Evolutionary conservation across 805 yeast genomes (phyloP), one percentile per base, ranked within the genome.

Genomic region (Schizosaccharomyces pombe): DNA sequence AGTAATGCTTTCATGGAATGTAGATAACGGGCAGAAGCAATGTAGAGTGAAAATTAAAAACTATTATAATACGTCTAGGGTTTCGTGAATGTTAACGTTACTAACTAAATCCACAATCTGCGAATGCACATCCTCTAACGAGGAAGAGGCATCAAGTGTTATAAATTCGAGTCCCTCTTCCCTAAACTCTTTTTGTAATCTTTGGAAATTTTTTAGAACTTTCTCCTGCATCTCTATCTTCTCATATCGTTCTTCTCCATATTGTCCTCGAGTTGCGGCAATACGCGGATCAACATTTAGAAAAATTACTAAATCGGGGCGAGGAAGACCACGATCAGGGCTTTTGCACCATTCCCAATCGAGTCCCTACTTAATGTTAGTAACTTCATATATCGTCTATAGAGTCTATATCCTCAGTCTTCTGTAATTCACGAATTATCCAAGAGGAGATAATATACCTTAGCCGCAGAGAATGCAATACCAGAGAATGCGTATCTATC

Each of bases 181-280:
- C 26, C 9, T 26, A 24, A 16, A 43, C 26, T 49, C 53, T 16
- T 30, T 19, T 49, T 30, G 11, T 16, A 49, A 14, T 3, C 22
- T 24, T 4, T 24, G 26, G 62, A 87, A 91, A 57, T 78, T 70
- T 8, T 61, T 47, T 57, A 77, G 75, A 2, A 91, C 99, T 39
- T 69, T 70, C n/a, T 67, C 65, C 63, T 91, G 99, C 62, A 91
- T 82, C 52, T 74, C 78, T 3, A 66, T 64, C 29, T 73, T 74
- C 64, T 91, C 99, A 67, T 91, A 91, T 55, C 95, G 70, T 65
- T 91, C 99, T n/a, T 79, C 82, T 12, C 99, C 99, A 70, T 82
- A 91, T 0, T 94, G 94, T 9, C 77, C 78, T 55, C 97, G 71
- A 19, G 63, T 58, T 24, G 70, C 65, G 2, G 66, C 67, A 5